A percentile compares a stretch with the other conserved stretches of the same genome.
Conservation (phyloP, 208 protist species). For the Wallacemonas sp. region DNA sequence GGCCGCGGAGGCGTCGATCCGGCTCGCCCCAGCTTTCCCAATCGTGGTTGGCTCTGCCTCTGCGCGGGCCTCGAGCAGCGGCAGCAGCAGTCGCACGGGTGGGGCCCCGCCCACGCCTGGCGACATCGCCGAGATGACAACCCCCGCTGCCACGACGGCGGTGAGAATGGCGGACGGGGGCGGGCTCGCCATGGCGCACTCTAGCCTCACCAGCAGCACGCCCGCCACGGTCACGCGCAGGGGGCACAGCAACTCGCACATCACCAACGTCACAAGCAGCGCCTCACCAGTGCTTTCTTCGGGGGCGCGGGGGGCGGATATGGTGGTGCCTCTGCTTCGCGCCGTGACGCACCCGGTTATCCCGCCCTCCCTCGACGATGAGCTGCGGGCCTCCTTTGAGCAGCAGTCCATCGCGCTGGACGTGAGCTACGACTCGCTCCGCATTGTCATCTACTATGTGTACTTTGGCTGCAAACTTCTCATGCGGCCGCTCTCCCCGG, state of each 20-base stretch:
- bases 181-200: not conserved
- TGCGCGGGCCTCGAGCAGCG: not conserved
- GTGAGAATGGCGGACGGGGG: too few relatives aligned
- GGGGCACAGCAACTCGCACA: not conserved
- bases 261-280: slow-evolving; percentile 7
- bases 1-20: not conserved
- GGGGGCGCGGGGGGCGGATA: slow-evolving; percentile 11
- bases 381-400: slow-evolving; percentile 65
- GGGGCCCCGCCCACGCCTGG: too few relatives aligned
- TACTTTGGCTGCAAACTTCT: slow-evolving; percentile 74
- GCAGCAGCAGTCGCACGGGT: not conserved
- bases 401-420: slow-evolving; percentile 60
- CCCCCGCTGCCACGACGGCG: too few relatives aligned
- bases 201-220: not conserved
- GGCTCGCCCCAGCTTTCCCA: not conserved
- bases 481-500: slow-evolving; percentile 63
- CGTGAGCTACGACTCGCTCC: slow-evolving; percentile 71
- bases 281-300: not conserved
- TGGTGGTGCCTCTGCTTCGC: slow-evolving; percentile 19
- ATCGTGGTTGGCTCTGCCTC: not conserved
- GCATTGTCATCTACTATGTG: slow-evolving; percentile 77
- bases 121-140: too few relatives aligned
- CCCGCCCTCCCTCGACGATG: slow-evolving; percentile 36
- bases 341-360: slow-evolving; percentile 53
- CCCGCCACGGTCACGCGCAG: not conserved